Evolutionary conservation across 345 rosid genomes (phyloP).

Genomic region (Gynandropsis gynandra): DNA sequence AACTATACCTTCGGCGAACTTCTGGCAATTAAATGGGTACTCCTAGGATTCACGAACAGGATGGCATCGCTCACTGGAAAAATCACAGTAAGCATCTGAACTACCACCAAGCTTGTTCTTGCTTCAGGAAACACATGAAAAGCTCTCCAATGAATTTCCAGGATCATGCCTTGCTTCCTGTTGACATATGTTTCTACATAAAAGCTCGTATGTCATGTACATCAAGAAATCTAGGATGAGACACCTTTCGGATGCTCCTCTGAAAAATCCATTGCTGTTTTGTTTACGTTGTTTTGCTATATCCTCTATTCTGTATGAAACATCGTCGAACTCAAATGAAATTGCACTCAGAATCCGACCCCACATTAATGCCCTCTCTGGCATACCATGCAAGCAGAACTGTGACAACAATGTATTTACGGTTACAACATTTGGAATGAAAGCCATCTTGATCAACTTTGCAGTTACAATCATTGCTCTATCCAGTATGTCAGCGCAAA

Average conservation of each 20-base stretch:
- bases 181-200: conserved; percentile 31
- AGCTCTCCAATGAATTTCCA: neutral
- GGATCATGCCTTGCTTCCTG: neutral
- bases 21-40: too few relatives aligned
- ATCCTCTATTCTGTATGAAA: conserved; percentile 42
- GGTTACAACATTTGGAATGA: conserved; percentile 53
- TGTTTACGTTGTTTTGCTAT: conserved; percentile 31
- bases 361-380: conserved; percentile 55
- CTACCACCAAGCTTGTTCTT: too few relatives aligned
- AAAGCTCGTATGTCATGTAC: conserved; percentile 53
- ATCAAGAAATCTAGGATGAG: conserved; percentile 63
- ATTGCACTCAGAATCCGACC: conserved; percentile 53
- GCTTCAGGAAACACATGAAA: neutral
- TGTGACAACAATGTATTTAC: conserved; percentile 48
- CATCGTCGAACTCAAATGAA: conserved; percentile 53
- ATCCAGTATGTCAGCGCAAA: conserved; percentile 46
- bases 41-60: too few relatives aligned
- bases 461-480: conserved; percentile 57
- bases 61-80: too few relatives aligned
- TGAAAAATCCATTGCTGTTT: conserved; percentile 13
- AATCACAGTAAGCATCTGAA: too few relatives aligned
- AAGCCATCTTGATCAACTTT: conserved; percentile 68
- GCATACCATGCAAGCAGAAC: conserved; percentile 65
- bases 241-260: conserved; percentile 38
- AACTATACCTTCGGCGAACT: too few relatives aligned